phyloP scores from a whole-genome alignment of 2,329 filamentous ascomycete species.

The Stachybotrys elegans region DNA sequence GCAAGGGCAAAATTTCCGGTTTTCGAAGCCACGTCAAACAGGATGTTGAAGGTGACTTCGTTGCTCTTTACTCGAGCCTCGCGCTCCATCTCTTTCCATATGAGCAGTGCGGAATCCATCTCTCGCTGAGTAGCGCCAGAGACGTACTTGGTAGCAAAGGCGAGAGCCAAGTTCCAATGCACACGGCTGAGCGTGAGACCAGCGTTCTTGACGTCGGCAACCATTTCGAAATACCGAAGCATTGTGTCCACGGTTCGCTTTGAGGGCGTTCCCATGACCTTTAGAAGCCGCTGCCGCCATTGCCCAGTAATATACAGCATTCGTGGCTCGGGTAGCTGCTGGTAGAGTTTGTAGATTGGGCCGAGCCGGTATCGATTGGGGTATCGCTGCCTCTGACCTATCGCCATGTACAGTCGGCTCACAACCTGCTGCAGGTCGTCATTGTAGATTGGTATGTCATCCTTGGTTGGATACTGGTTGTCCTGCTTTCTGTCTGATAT shows the following conservation, averaged over 20 bases:
- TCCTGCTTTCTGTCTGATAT: slow-evolving; percentile 49
- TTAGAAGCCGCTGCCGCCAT: slow-evolving; percentile 60
- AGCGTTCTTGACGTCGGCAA: slow-evolving; percentile 77
- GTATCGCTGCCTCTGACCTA: slow-evolving; percentile 36
- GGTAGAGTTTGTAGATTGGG: slow-evolving; percentile 44
- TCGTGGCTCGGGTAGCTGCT: slow-evolving; percentile 44
- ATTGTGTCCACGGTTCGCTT: slow-evolving; percentile 56
- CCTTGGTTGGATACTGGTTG: slow-evolving; percentile 36
- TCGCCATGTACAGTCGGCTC: slow-evolving; percentile 32
- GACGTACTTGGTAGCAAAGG: slow-evolving; percentile 69
- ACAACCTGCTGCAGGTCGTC: slow-evolving; percentile 30
- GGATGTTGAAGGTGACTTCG: slow-evolving; percentile 84
- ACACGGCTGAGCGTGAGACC: slow-evolving; percentile 60
- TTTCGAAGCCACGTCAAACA: slow-evolving; percentile 85
- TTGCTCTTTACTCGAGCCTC: slow-evolving; percentile 60
- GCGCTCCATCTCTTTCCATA: slow-evolving; percentile 90
- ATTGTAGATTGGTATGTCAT: slow-evolving; percentile 31
- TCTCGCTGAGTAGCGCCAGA: slow-evolving; percentile 57
- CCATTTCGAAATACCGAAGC: slow-evolving; percentile 75
- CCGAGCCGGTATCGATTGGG: slow-evolving; percentile 35
- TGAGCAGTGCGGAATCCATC: slow-evolving; percentile 55
- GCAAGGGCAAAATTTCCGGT: slow-evolving; percentile 78
- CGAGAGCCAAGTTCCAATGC: slow-evolving; percentile 83
- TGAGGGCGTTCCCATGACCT: slow-evolving; percentile 60
- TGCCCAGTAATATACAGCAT: slow-evolving; percentile 43